Percentiles rank a stretch among this genome's conserved stretches.
These are phyloP conservation scores for Saccharomycopsis fermentans DNA, from an alignment of 805 yeast genomes.

Conservation along the genomic window DNA sequence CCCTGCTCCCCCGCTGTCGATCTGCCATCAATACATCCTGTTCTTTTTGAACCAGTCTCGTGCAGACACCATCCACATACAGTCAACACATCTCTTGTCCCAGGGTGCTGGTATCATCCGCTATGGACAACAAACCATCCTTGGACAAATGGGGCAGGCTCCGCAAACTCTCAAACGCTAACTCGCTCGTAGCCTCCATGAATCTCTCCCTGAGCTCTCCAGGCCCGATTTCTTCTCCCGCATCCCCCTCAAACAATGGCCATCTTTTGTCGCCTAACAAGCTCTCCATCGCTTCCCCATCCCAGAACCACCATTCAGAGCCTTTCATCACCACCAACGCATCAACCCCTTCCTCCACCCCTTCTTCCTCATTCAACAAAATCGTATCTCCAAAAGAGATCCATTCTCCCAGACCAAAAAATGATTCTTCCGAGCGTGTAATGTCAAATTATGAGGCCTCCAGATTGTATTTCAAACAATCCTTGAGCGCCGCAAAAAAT, in stretches of 20 bases:
- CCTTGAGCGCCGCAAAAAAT: conserved; percentile 7
- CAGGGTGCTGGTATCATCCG: too few relatives aligned
- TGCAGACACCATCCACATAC: too few relatives aligned
- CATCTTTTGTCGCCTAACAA: not conserved
- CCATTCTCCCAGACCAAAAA: not conserved
- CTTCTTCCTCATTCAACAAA: not conserved
- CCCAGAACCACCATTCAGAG: not conserved
- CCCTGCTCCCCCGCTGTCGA: too few relatives aligned
- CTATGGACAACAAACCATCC: not conserved
- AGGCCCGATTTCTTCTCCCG: not conserved
- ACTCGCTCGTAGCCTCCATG: not conserved
- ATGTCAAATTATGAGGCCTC: conserved; percentile 17
- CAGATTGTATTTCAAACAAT: conserved; percentile 13
- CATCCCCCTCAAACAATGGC: not conserved
- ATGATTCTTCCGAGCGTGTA: not conserved
- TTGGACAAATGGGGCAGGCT: not conserved
- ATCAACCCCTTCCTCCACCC: not conserved
- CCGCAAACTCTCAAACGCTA: not conserved
- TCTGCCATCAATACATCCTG: too few relatives aligned
- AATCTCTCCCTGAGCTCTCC: not conserved
- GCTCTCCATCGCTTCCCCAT: not conserved
- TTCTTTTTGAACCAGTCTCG: too few relatives aligned
- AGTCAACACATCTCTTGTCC: too few relatives aligned
- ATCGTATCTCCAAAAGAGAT: not conserved
- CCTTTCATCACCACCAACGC: not conserved